Evolutionary conservation across 2,329 filamentous ascomycete genomes (phyloP), one percentile per base, ranked within the genome.

Genomic region (Aspergillaceae sp.): DNA sequence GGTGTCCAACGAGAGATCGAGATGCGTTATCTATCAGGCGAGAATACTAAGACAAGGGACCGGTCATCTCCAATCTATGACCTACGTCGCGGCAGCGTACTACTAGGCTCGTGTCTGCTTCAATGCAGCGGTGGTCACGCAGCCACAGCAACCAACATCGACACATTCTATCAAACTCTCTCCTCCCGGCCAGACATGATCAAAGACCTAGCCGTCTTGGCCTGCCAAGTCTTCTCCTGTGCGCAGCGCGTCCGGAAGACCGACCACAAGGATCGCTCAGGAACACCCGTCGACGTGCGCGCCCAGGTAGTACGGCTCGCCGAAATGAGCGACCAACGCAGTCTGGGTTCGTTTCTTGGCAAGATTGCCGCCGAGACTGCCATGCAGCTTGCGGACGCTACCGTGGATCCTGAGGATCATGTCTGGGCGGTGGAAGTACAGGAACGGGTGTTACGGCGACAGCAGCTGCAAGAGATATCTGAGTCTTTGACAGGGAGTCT

Each of bases 381-480:
- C 3, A 67, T 71, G 61, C 55, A 60, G 4, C 64, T 69, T 49
- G 68, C 69, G 7, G 67, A 69, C 49, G 53, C 51, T 7, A 67
- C 63, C 10, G 54, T 61, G 38, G 62, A 68, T 37, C 56, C 62
- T 3, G 59, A 67, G 33, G 64, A 68, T 44, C 65, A 68, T 49
- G 45, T 56, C 9, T 70, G 67, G 64, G 67, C 68, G 4, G 49
- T 62, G 8, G 60, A 67, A 9, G 58, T 71, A 27, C 66, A 69
- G 48, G 58, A 68, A 43, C 56, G 52, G 28, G 60, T 57, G 2
- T 19, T 19, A 19, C 7, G 55, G 57, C 40, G 43, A 51, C 26
- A 53, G 48, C 19, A 19, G 30, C 59, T 60, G 42, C 44, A 43
- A 2, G 40, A 44, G 29, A n/a, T 36, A 19, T 36, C n/a, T n/a